These are phyloP conservation scores for Betula pendula DNA, from an alignment of 306 rosid species.

Conservation along the genomic window DNA sequence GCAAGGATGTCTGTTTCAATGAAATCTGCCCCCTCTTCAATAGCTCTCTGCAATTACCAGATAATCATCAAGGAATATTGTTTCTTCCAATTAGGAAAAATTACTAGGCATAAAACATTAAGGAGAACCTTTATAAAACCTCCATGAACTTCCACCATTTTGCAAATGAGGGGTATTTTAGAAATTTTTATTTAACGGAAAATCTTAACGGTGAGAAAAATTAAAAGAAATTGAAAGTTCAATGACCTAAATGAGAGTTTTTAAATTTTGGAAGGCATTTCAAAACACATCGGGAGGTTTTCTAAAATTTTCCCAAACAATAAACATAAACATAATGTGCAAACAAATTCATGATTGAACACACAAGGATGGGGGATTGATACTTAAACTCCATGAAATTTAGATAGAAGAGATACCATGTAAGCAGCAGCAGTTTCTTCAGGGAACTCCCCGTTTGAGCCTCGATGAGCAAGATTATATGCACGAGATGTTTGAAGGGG, in stretches of 20 bases:
- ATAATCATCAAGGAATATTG: neutral
- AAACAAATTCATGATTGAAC: neutral
- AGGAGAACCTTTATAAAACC: too few relatives aligned
- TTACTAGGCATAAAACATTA: neutral
- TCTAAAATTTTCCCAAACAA: too few relatives aligned
- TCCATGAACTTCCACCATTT: too few relatives aligned
- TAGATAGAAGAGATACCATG: conserved; percentile 39
- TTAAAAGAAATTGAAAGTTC: too few relatives aligned
- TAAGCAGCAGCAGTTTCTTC: conserved; percentile 86
- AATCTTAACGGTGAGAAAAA: too few relatives aligned
- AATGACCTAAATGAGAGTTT: too few relatives aligned
- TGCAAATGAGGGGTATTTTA: too few relatives aligned
- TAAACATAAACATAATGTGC: neutral
- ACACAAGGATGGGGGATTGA: too few relatives aligned
- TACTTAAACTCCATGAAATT: too few relatives aligned
- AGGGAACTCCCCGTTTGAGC: conserved; percentile 87
- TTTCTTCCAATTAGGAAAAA: conserved; percentile 1
- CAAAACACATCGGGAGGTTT: too few relatives aligned
- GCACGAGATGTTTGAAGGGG: conserved; percentile 83
- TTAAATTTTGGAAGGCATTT: too few relatives aligned
- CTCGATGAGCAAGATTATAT: conserved; percentile 82
- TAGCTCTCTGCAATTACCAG: conserved; percentile 66
- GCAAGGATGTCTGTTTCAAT: conserved; percentile 84
- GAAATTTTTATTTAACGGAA: too few relatives aligned
- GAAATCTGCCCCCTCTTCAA: conserved; percentile 96